Conservation (phyloP, 139 green algal species). For the Auxenochlorella pyrenoidosa region DNA sequence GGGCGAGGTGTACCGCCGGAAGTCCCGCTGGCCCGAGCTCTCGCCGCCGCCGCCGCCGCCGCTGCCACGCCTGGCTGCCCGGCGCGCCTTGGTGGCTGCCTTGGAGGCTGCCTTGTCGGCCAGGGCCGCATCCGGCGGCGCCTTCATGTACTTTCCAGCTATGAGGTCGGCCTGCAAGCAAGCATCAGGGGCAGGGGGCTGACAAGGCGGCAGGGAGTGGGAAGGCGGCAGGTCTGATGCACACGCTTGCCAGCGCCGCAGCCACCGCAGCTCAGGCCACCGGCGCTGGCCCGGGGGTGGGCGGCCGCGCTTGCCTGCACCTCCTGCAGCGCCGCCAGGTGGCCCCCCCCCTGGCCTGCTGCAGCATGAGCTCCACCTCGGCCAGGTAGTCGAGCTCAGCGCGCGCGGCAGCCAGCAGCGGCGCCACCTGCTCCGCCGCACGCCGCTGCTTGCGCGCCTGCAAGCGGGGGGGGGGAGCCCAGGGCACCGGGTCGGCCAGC, state of each 20-base stretch:
- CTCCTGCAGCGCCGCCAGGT: conserved; percentile 47
- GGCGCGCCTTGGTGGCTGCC: neutral
- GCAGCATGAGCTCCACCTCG: conserved; percentile 53
- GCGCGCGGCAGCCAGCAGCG: conserved; percentile 68
- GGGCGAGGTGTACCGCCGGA: conserved; percentile 69
- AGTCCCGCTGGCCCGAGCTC: conserved; percentile 17
- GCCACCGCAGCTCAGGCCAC: too few relatives aligned
- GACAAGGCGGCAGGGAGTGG: neutral
- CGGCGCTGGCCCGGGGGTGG: too few relatives aligned
- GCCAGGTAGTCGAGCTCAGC: conserved; percentile 51
- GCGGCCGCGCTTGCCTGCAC: conserved; percentile 20
- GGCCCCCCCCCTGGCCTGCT: conserved; percentile 36
- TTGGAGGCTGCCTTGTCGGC: conserved; percentile 59
- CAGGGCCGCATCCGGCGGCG: conserved; percentile 68
- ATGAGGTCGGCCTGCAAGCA: conserved; percentile 79
- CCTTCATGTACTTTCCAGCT: conserved; percentile 67
- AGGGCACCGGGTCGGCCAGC: neutral
- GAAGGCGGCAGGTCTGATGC: too few relatives aligned
- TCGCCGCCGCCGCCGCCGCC: neutral
- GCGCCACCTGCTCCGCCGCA: conserved; percentile 65
- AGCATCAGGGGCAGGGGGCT: neutral
- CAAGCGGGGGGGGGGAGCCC: neutral
- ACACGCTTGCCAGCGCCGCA: too few relatives aligned
- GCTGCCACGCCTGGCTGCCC: neutral
- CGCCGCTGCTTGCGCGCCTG: conserved; percentile 73